A percentile compares a stretch with the other conserved stretches of the same genome.
phyloP scores from a whole-genome alignment of 768 basidiomycete genomes.

The Strobilomyces confusus region DNA sequence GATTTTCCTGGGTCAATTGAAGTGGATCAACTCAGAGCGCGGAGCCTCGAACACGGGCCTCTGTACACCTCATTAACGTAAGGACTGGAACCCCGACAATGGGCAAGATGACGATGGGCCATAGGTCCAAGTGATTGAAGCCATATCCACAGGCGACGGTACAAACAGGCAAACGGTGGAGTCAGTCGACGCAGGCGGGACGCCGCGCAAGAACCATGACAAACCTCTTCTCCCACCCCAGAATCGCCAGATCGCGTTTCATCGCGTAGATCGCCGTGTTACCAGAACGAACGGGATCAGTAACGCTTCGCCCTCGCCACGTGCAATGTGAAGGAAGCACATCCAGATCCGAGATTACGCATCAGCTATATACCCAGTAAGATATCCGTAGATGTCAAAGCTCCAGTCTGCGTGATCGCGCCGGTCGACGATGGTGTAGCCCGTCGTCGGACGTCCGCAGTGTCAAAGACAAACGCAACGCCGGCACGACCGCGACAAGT shows the following conservation, averaged over 20 bases:
- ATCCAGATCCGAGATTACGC: constrained; percentile 11
- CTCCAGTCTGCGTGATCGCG: background rate
- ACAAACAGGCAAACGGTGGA: too few species aligned
- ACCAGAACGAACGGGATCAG: background rate
- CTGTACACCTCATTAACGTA: too few species aligned
- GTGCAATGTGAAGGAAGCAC: background rate
- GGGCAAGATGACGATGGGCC: too few species aligned
- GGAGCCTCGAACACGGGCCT: too few species aligned
- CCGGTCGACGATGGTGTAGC: background rate
- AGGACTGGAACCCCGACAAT: too few species aligned
- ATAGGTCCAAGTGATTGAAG: too few species aligned
- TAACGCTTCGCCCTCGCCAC: background rate
- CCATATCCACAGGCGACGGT: too few species aligned
- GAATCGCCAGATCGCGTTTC: background rate
- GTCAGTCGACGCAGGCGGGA: too few species aligned
- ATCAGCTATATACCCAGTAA: constrained; percentile 9
- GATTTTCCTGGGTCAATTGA: too few species aligned
- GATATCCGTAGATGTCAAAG: constrained; percentile 8
- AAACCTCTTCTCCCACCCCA: background rate
- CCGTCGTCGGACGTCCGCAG: too few species aligned
- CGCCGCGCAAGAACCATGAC: too few species aligned
- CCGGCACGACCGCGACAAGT: background rate
- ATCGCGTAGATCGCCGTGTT: background rate
- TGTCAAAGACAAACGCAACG: background rate
- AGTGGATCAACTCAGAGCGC: too few species aligned